Evolutionary conservation across 2,329 filamentous ascomycete species (phyloP), one percentile per base, ranked within the genome.

Genomic region (Sporothrix pallida): DNA sequence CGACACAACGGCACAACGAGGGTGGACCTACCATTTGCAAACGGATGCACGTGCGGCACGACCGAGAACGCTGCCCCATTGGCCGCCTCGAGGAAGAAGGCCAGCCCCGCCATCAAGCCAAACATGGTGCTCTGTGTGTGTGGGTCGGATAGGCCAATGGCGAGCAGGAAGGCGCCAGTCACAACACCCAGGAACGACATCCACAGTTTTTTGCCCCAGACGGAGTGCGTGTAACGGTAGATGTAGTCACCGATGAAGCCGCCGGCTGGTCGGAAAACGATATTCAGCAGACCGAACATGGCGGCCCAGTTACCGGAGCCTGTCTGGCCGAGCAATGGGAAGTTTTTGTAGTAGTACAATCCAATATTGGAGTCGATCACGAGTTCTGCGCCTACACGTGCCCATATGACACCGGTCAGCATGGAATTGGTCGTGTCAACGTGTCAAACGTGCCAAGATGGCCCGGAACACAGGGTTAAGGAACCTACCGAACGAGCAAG

Each of bases 11-110:
- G 7, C 15, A 62, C 15, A 37, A 3, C 12, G 26, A 15, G 5
- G 12, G 26, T 62, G 26, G 26, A 62, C 56, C 9, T 31, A 62
- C 56, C 56, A 81, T 97, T 97, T 74, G 93, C 93, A 75, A 87
- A 87, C 0, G 93, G 93, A 81, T 95, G 92, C 1, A 97, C 91
- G 80, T 97, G 94, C 2, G 94, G 94, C 26, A 97, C 91, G 6
- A 97, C 87, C 0, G 93, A 89, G 81, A 96, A 97, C 83, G 93
- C 95, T 52, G 93, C 90, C 0, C 95, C 95, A 80, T 97, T 97
- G 60, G 90, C 91, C 1, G 92, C 93, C 81, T 97, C 93, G 62
- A 94, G 83, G 84, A 97, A 97, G 80, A 97, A 87, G 0, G 92
- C 93, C 83, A 95, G 87, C 9, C 93, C 87, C 1, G 91, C 90